Percentiles rank a stretch among this genome's conserved stretches.
These are phyloP conservation scores for Sugiyamaella xylanicola DNA, from an alignment of 1,139 yeast species.

Conservation along the genomic window DNA sequence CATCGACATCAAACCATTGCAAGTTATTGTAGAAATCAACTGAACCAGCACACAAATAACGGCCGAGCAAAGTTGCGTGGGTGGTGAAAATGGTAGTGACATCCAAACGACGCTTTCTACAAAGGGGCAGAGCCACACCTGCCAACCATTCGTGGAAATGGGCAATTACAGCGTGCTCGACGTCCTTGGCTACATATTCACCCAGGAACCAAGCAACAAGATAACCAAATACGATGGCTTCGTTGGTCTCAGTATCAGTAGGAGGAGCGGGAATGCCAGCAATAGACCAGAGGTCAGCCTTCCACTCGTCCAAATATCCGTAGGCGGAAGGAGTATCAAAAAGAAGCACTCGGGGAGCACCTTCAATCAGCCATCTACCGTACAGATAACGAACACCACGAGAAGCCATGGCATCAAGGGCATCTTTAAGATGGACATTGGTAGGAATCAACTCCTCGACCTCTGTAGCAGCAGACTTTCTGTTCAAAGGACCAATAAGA, in stretches of 20 bases:
- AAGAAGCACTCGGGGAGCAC: slow-evolving; percentile 89
- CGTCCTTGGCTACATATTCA: slow-evolving; percentile 80
- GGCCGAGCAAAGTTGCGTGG: slow-evolving; percentile 92
- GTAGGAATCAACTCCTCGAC: slow-evolving; percentile 79
- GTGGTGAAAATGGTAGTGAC: slow-evolving; percentile 96
- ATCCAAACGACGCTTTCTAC: slow-evolving; percentile 88
- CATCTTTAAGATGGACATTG: slow-evolving; percentile 55
- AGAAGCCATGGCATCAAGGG: slow-evolving; percentile 61
- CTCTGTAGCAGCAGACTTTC: slow-evolving; percentile 82
- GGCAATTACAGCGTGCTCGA: slow-evolving; percentile 83
- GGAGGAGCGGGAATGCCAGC: slow-evolving; percentile 95
- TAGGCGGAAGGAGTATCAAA: slow-evolving; percentile 83
- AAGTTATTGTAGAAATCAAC: slow-evolving; percentile 94
- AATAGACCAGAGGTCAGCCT: slow-evolving; percentile 84
- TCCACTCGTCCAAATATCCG: slow-evolving; percentile 83
- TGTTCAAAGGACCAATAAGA: slow-evolving; percentile 82
- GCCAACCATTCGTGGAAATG: slow-evolving; percentile 99
- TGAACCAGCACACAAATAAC: slow-evolving; percentile 94
- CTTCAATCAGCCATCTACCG: slow-evolving; percentile 97
- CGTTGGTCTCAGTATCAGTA: slow-evolving; percentile 84
- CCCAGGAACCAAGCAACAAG: slow-evolving; percentile 97
- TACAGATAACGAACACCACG: slow-evolving; percentile 84
- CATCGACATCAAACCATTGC: slow-evolving; percentile 90
- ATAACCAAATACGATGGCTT: slow-evolving; percentile 90
- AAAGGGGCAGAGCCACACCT: slow-evolving; percentile 90